Conservation (phyloP, 352 stramenopile species). For the Phytophthora tubulina region DNA sequence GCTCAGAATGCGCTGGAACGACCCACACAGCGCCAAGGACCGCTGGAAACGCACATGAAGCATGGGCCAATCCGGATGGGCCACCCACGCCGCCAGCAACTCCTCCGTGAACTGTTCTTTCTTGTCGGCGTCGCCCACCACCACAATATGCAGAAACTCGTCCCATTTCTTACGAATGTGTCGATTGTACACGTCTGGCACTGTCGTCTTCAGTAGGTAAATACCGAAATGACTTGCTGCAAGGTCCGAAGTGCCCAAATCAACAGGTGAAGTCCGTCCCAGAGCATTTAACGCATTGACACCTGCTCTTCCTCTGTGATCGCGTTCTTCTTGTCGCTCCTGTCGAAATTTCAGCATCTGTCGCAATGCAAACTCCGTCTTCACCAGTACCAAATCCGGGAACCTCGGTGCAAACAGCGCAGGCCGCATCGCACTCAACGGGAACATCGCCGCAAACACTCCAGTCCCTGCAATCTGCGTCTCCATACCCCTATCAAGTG, state of each 20-base stretch:
- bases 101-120: constrained; percentile 76
- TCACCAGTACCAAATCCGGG: constrained; percentile 71
- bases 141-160: constrained; percentile 76
- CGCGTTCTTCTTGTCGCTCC: constrained; percentile 56
- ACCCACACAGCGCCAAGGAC: constrained; percentile 59
- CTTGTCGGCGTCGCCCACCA: constrained; percentile 57
- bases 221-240: constrained; percentile 68
- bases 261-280: constrained; percentile 18
- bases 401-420: constrained; percentile 55
- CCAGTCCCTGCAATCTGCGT: constrained; percentile 29
- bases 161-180: constrained; percentile 75
- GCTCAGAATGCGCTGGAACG: constrained; percentile 59
- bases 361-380: constrained; percentile 69
- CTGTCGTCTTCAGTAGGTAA: constrained; percentile 64
- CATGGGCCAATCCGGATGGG: constrained; percentile 70
- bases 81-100: constrained; percentile 61
- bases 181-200: constrained; percentile 72
- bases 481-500: constrained; percentile 26
- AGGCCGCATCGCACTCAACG: constrained; percentile 44
- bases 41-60: constrained; percentile 67
- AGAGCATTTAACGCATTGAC: constrained; percentile 17
- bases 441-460: constrained; percentile 47
- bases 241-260: constrained; percentile 34
- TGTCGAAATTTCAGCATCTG: constrained; percentile 66
- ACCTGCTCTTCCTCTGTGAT: constrained; percentile 44